Conservation (phyloP, 306 rosid species). For the Prunus mongolica region DNA sequence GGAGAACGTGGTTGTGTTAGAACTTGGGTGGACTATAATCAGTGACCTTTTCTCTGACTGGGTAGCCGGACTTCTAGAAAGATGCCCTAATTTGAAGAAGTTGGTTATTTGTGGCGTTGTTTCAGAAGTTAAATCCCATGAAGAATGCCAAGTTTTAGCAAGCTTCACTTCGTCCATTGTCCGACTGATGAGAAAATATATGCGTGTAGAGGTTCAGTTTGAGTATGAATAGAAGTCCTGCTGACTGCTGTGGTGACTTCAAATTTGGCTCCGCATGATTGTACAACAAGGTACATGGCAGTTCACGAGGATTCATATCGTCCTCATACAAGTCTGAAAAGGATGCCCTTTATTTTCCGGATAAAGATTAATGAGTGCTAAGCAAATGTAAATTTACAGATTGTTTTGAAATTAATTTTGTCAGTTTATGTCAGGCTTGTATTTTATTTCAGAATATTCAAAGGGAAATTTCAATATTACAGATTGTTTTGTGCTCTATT, state of each 20-base stretch:
- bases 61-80: slow-evolving; percentile 67
- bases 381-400: slow-evolving; percentile 27
- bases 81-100: slow-evolving; percentile 68
- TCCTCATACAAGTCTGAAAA: not conserved
- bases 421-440: not conserved
- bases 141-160: slow-evolving; percentile 59
- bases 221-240: slow-evolving; percentile 45
- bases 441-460: not conserved
- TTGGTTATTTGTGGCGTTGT: slow-evolving; percentile 61
- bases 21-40: slow-evolving; percentile 78
- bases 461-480: not conserved
- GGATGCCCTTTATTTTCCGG: not conserved
- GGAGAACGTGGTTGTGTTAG: slow-evolving; percentile 60
- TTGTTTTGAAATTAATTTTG: slow-evolving; percentile 6
- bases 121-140: slow-evolving; percentile 57
- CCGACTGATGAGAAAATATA: slow-evolving; percentile 57
- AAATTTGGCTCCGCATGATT: slow-evolving; percentile 2
- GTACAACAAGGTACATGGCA: slow-evolving; percentile 18
- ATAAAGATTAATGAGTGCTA: not conserved
- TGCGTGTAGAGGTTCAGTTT: slow-evolving; percentile 51
- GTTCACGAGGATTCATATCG: not conserved
- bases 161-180: slow-evolving; percentile 55
- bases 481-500: not conserved
- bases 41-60: slow-evolving; percentile 68
- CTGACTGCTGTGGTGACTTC: not conserved